Evolutionary conservation across 140 eudicot species (phyloP).

Genomic region (Flaveria floridana): DNA sequence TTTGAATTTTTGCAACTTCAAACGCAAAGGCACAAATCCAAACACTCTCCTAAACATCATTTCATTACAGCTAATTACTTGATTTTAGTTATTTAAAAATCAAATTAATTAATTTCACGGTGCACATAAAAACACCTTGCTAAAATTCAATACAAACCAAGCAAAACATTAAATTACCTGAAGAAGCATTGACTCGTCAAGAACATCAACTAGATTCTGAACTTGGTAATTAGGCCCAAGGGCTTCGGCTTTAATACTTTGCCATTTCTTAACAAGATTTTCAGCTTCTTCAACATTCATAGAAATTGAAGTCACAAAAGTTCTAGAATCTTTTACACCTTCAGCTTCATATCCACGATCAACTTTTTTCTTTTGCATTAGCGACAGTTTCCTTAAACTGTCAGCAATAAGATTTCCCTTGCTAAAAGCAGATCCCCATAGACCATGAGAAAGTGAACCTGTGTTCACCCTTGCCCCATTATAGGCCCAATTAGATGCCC

Average conservation of each 20-base stretch:
- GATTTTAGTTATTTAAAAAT: not conserved
- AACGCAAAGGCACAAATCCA: not conserved
- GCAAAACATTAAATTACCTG: slow-evolving; percentile 44
- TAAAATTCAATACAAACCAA: not conserved
- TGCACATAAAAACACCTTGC: not conserved
- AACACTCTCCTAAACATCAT: not conserved
- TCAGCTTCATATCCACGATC: slow-evolving; percentile 31
- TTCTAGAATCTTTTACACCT: slow-evolving; percentile 40
- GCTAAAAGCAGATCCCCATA: slow-evolving; percentile 40
- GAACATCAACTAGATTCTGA: slow-evolving; percentile 61
- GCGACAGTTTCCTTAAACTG: slow-evolving; percentile 40
- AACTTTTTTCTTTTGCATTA: slow-evolving; percentile 39
- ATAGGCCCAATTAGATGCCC: slow-evolving; percentile 42
- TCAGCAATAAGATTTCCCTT: slow-evolving; percentile 44
- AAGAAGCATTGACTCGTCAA: slow-evolving; percentile 82
- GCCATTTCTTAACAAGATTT: slow-evolving; percentile 91
- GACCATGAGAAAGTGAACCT: slow-evolving; percentile 42
- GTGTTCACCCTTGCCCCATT: slow-evolving; percentile 36
- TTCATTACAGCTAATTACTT: not conserved
- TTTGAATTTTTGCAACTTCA: no score
- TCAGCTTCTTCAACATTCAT: slow-evolving; percentile 92
- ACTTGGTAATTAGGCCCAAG: slow-evolving; percentile 79
- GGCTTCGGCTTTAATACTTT: slow-evolving; percentile 78
- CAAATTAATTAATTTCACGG: not conserved
- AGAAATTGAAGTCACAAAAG: slow-evolving; percentile 37